Evolutionary conservation across 768 basidiomycete species (phyloP).

Genomic region (Collybia nuda): DNA sequence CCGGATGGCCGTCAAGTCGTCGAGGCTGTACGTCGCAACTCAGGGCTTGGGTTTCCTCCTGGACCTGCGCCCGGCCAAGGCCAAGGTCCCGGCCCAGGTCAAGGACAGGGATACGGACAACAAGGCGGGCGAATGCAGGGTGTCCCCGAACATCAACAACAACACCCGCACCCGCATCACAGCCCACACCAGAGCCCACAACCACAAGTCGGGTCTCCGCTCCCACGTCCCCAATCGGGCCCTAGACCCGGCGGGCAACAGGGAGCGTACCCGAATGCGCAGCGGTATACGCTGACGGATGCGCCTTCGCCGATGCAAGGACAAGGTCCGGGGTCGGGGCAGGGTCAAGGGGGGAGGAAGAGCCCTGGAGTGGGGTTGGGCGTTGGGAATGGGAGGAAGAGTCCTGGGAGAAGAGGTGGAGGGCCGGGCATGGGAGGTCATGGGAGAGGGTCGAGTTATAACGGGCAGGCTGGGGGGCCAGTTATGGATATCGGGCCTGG

Average conservation of each 20-base stretch:
- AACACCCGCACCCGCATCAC: neutral
- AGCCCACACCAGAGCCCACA: neutral
- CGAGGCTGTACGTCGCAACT: neutral
- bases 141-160: neutral
- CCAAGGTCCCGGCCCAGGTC: neutral
- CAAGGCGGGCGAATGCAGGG: too few species aligned
- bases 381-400: neutral
- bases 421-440: too few species aligned
- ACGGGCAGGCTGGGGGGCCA: neutral
- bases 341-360: conserved; percentile 13
- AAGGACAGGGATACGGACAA: neutral
- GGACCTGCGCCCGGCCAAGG: neutral
- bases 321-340: conserved; percentile 12
- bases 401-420: conserved; percentile 8
- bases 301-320: conserved; percentile 7
- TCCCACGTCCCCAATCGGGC: conserved; percentile 2
- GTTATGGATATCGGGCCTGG: conserved; percentile 6
- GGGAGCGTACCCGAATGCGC: conserved; percentile 25
- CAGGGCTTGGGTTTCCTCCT: neutral
- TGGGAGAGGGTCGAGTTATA: too few species aligned
- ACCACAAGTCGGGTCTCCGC: conserved; percentile 3
- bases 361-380: conserved; percentile 7
- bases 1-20: conserved; percentile 10
- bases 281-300: conserved; percentile 51
- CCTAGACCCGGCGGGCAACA: conserved; percentile 10